Evolutionary conservation across 192 early-diverging fungal species (phyloP).

Genomic region (Chytriomyces confervae): DNA sequence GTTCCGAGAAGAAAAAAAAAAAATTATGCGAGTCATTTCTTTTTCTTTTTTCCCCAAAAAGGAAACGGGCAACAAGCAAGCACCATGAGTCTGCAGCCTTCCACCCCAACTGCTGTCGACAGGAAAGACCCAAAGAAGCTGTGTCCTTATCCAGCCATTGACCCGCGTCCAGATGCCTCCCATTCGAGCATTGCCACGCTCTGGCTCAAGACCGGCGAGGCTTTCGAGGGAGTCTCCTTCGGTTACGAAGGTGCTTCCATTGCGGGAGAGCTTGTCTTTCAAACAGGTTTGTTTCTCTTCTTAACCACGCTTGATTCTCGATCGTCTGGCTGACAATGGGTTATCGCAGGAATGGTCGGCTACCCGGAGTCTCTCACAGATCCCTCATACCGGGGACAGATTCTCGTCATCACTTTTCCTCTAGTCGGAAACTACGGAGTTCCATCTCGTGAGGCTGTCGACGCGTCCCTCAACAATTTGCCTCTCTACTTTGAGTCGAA

Average conservation of each 20-base stretch:
- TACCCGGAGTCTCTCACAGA: slow-evolving; percentile 98
- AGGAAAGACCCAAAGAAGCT: too few species aligned
- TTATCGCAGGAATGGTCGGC: slow-evolving; percentile 84
- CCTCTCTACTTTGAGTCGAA: slow-evolving; percentile 95
- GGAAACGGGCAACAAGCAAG: too few species aligned
- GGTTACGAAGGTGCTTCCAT: slow-evolving; percentile 84
- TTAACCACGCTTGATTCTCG: background rate
- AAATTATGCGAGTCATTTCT: too few species aligned
- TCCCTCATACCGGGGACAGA: slow-evolving; percentile 98
- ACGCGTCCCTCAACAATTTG: slow-evolving; percentile 82
- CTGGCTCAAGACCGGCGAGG: slow-evolving; percentile 83
- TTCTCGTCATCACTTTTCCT: slow-evolving; percentile 97
- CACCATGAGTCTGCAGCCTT: too few species aligned
- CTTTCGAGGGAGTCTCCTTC: slow-evolving; percentile 92
- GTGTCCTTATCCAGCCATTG: slow-evolving; percentile 12
- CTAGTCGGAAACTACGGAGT: slow-evolving; percentile 99
- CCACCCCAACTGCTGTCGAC: too few species aligned
- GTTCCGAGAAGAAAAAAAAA: too few species aligned
- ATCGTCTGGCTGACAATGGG: background rate
- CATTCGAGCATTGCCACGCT: slow-evolving; percentile 51
- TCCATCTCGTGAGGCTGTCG: slow-evolving; percentile 84
- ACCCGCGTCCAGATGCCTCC: slow-evolving; percentile 5
- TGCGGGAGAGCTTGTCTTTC: slow-evolving; percentile 97
- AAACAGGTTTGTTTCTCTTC: slow-evolving; percentile 76
- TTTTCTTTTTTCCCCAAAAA: too few species aligned